Percentiles rank a stretch among this genome's conserved stretches.
These are phyloP conservation scores for Diatrype stigma DNA, from an alignment of 2,329 filamentous ascomycete species.

Conservation along the genomic window DNA sequence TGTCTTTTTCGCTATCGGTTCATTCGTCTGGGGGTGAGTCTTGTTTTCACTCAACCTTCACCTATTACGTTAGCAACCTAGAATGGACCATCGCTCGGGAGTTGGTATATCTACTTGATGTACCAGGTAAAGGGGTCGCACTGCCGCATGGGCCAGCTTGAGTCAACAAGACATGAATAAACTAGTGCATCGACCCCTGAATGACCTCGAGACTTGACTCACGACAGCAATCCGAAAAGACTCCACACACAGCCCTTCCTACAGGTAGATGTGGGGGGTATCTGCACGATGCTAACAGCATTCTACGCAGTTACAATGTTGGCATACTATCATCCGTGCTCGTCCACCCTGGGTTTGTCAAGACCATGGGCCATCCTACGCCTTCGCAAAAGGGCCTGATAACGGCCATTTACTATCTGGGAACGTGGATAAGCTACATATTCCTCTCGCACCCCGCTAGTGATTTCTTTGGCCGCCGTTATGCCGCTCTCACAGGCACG, in stretches of 20 bases:
- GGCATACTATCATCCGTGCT: slow-evolving; percentile 54
- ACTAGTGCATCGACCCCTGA: too few relatives aligned
- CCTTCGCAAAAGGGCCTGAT: slow-evolving; percentile 47
- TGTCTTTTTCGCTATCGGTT: slow-evolving; percentile 50
- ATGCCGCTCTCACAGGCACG: slow-evolving; percentile 46
- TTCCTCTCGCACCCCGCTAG: slow-evolving; percentile 49
- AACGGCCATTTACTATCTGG: slow-evolving; percentile 54
- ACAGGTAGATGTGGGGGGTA: background rate
- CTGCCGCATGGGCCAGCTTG: too few relatives aligned
- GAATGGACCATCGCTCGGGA: too few relatives aligned
- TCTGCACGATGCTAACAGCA: slow-evolving; percentile 1
- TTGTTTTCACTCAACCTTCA: too few relatives aligned
- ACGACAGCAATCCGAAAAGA: too few relatives aligned
- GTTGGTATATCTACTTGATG: too few relatives aligned
- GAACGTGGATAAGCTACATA: slow-evolving; percentile 52
- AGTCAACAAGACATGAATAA: too few relatives aligned
- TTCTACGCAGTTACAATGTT: slow-evolving; percentile 48
- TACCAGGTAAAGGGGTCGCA: too few relatives aligned
- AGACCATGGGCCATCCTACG: slow-evolving; percentile 39
- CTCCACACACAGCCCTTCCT: background rate
- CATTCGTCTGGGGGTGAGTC: slow-evolving; percentile 52
- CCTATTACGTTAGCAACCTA: too few relatives aligned
- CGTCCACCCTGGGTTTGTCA: slow-evolving; percentile 50
- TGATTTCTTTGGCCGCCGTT: slow-evolving; percentile 48
- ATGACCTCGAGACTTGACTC: too few relatives aligned